phyloP scores from a whole-genome alignment of 2,329 filamentous ascomycete species.

The Phialophora chinensis region DNA sequence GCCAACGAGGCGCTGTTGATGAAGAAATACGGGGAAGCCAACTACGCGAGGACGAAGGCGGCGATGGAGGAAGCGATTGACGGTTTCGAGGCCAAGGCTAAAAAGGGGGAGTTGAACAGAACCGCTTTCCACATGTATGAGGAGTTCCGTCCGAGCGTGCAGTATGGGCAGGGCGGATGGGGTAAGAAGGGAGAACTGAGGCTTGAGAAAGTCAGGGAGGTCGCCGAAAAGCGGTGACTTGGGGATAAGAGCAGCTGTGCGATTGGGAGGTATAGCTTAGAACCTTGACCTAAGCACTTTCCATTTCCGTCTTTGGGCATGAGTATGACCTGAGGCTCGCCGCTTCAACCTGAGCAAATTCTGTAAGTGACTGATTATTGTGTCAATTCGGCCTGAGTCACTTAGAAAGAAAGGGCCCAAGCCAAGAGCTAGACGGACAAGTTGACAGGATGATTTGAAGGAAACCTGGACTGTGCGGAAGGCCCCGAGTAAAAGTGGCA shows the following conservation, averaged over 20 bases:
- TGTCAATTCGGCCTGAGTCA: too few species aligned
- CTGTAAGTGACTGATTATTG: too few species aligned
- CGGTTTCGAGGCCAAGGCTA: conserved; percentile 13
- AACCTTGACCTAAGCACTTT: too few species aligned
- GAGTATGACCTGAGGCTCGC: too few species aligned
- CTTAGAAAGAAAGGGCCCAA: too few species aligned
- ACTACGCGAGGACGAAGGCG: conserved; percentile 17
- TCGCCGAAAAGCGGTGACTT: conserved; percentile 14
- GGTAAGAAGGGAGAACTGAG: conserved; percentile 78
- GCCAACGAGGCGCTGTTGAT: conserved; percentile 28
- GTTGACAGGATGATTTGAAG: too few species aligned
- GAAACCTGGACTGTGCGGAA: too few species aligned
- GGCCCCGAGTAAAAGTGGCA: too few species aligned
- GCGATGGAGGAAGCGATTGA: conserved; percentile 32
- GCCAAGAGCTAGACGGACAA: too few species aligned
- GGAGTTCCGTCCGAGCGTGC: conserved; percentile 76
- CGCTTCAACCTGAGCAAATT: too few species aligned
- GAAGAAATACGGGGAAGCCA: conserved; percentile 28
- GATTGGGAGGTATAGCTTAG: too few species aligned
- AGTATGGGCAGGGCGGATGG: conserved; percentile 77
- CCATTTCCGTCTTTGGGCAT: too few species aligned
- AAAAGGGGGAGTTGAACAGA: conserved; percentile 69
- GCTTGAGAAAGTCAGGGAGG: conserved; percentile 62
- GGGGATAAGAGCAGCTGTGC: not conserved
- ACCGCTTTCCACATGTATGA: conserved; percentile 84